phyloP scores from a whole-genome alignment of 768 basidiomycete genomes.

The Amanita brunnescens region DNA sequence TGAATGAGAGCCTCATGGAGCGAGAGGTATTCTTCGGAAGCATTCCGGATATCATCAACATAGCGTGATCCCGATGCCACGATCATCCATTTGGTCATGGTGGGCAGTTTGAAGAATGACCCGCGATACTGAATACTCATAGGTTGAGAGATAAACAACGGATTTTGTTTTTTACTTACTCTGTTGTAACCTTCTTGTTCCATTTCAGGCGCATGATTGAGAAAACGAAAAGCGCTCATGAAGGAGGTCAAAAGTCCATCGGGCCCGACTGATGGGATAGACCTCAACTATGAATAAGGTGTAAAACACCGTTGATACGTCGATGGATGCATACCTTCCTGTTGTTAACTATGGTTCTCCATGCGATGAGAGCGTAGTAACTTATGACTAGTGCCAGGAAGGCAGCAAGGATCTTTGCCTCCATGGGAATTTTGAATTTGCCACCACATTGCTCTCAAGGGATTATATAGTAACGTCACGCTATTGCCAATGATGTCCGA shows the following conservation, averaged over 20 bases:
- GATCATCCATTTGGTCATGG: constrained; percentile 36
- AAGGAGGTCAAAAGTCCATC: constrained; percentile 24
- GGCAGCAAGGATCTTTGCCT: background rate
- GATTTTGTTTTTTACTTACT: constrained; percentile 10
- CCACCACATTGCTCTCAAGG: too few relatives aligned
- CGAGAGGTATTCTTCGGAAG: constrained; percentile 39
- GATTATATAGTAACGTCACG: too few relatives aligned
- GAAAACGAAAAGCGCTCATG: constrained; percentile 19
- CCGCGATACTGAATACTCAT: constrained; percentile 16
- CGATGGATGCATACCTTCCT: background rate
- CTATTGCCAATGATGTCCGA: too few relatives aligned
- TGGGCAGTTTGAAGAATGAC: constrained; percentile 33
- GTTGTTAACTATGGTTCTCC: background rate
- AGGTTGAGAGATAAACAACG: background rate
- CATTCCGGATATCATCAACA: constrained; percentile 38
- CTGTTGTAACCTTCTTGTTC: constrained; percentile 25
- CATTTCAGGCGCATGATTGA: constrained; percentile 16
- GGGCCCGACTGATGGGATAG: constrained; percentile 31
- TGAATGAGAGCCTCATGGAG: constrained; percentile 27
- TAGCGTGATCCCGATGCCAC: constrained; percentile 29
- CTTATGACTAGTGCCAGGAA: background rate
- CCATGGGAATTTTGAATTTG: too few relatives aligned
- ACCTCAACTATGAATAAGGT: constrained; percentile 13
- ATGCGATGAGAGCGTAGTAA: background rate
- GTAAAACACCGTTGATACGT: background rate